Base-by-base conservation (phyloP, 2,329 filamentous ascomycete species). In the Alternaria hordeiaustralica region DNA sequence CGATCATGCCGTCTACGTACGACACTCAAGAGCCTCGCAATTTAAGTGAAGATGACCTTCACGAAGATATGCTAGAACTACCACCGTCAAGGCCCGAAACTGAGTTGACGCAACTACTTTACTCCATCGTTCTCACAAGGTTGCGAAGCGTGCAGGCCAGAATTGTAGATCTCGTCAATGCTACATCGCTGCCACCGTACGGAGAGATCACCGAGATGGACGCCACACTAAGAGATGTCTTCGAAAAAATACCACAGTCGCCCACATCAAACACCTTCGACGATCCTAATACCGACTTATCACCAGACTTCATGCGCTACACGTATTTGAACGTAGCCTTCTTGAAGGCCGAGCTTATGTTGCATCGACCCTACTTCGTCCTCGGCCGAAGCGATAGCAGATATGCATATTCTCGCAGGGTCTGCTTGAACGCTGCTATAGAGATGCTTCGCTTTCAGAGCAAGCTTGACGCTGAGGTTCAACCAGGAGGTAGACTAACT, bases 401-500 rank as follows among this genome's bases (percentile, higher is more conserved):
- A 7, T 84, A 80, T 58, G 68, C 71, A 23, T 79, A 80, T 61
- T 85, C 84, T 0, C 76, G 83, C 6, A 71, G 72, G 46, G 75
- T 78, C 0, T 85, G 84, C 65, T 69, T 85, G 4, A 81, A 84
- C 56, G 82, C 84, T 5, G 82, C 84, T 2, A 73, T 80, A 21
- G 77, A 80, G 36, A 82, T 83, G 10, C 72, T 86, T 15, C 71
- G 78, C 4, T 77, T 82, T 43, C 84, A 86, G 62, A 79, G 76
- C 54, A 79, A 79, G 11, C 65, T 86, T 8, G 79, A 84, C 60
- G 65, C 67, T 3, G 81, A 84, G 54, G 75, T 80, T 10, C 76
- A 80, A 46, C 79, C 79, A 0, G 81, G 79, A 0, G 81, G 82
- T 0, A 76, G 76, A 6, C 63, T 71, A 9, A 74, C 66, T 69